Conservation (phyloP, 75 land plant species). For the Pinus taeda region DNA sequence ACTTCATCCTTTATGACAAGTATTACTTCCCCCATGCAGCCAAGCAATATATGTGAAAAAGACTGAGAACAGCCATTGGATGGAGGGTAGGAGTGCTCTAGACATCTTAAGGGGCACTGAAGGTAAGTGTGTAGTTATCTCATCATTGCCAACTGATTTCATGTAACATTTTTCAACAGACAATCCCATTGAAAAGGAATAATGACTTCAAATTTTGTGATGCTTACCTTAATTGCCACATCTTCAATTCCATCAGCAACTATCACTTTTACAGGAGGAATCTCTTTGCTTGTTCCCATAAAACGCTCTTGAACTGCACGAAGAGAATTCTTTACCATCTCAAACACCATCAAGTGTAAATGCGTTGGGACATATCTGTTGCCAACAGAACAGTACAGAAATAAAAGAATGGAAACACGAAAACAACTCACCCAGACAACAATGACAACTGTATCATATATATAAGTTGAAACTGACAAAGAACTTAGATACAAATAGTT, state of each 20-base stretch:
- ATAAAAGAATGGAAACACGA: background rate
- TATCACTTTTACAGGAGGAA: slow-evolving; percentile 40
- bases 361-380: slow-evolving; percentile 47
- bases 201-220: background rate
- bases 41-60: background rate
- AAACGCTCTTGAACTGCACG: slow-evolving; percentile 51
- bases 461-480: no score
- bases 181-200: background rate
- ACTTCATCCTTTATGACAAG: background rate
- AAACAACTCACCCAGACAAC: background rate
- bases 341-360: slow-evolving; percentile 47
- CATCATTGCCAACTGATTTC: background rate
- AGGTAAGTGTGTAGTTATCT: background rate
- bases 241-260: slow-evolving; percentile 52
- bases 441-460: background rate
- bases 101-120: background rate
- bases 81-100: background rate
- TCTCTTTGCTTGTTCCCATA: slow-evolving; percentile 23
- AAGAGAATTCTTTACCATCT: slow-evolving; percentile 43
- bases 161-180: background rate
- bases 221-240: slow-evolving; percentile 39
- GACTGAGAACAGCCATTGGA: background rate
- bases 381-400: background rate
- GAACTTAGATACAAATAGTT: no score
- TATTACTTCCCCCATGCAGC: background rate